Percentiles rank a stretch among this genome's conserved stretches.
Conservation (phyloP, 106 monocot genomes). For the Phalaenopsis aphrodite region DNA sequence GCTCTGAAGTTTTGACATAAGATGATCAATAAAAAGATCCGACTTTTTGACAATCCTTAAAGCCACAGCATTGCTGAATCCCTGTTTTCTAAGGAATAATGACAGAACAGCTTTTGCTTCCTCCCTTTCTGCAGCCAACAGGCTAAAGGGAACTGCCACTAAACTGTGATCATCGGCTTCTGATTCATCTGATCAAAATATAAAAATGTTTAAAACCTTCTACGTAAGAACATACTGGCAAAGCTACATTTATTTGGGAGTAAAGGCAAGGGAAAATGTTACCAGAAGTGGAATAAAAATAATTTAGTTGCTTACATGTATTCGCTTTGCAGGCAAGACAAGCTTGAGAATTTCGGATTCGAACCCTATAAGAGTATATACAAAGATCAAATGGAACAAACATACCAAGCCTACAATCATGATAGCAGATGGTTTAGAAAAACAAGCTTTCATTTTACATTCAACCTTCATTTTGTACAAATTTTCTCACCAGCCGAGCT, state of each 20-base stretch:
- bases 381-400: not conserved
- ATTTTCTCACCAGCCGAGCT: too few relatives aligned
- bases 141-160: slow-evolving; percentile 44
- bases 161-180: slow-evolving; percentile 18
- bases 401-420: not conserved
- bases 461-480: not conserved
- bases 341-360: slow-evolving; percentile 13
- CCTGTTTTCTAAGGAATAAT: slow-evolving; percentile 78
- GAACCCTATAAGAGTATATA: slow-evolving; percentile 18
- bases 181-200: slow-evolving; percentile 33
- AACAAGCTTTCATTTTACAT: slow-evolving; percentile 1
- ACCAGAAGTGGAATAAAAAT: not conserved
- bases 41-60: slow-evolving; percentile 83
- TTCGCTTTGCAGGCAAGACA: slow-evolving; percentile 34
- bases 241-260: too few relatives aligned
- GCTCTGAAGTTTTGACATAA: slow-evolving; percentile 76
- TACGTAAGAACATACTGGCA: too few relatives aligned
- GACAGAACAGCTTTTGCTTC: slow-evolving; percentile 88
- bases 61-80: slow-evolving; percentile 73
- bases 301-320: slow-evolving; percentile 26
- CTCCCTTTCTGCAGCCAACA: slow-evolving; percentile 82
- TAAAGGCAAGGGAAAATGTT: not conserved
- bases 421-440: not conserved
- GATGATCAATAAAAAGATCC: slow-evolving; percentile 77
- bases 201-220: not conserved